A percentile compares a stretch with the other conserved stretches of the same genome.
Evolutionary conservation across 2,329 filamentous ascomycete genomes (phyloP).

Genomic region (Dothideomycetes sp.): DNA sequence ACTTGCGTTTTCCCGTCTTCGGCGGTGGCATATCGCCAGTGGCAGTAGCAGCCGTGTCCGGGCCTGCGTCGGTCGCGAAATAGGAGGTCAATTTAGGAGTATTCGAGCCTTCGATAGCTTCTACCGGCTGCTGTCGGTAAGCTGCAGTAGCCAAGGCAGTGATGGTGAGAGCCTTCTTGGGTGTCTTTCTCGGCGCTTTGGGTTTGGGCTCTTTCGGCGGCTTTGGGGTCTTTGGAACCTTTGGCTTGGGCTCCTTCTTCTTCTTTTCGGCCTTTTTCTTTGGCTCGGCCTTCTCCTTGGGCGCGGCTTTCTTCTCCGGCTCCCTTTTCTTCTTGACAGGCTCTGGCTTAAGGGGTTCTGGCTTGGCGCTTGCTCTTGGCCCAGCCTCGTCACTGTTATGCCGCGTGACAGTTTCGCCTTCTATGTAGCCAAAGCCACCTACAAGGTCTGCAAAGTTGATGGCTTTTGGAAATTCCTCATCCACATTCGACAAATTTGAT

Average conservation of each 20-base stretch:
- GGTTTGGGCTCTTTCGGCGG: slow-evolving; percentile 19
- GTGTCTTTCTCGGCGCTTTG: slow-evolving; percentile 42
- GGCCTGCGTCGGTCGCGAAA: slow-evolving; percentile 23
- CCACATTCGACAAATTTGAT: not conserved
- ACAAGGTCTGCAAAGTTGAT: slow-evolving; percentile 3
- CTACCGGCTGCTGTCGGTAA: slow-evolving; percentile 38
- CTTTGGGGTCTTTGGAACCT: slow-evolving; percentile 13
- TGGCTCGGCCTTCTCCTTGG: not conserved
- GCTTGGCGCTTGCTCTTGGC: slow-evolving; percentile 4
- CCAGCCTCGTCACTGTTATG: not conserved
- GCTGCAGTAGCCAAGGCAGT: slow-evolving; percentile 67
- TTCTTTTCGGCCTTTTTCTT: slow-evolving; percentile 5
- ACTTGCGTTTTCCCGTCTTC: slow-evolving; percentile 13
- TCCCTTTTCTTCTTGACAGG: slow-evolving; percentile 2
- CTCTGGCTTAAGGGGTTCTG: slow-evolving; percentile 1
- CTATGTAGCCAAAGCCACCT: slow-evolving; percentile 6
- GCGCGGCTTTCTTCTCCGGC: slow-evolving; percentile 2
- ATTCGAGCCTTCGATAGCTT: slow-evolving; percentile 15
- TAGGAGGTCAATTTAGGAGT: slow-evolving; percentile 28
- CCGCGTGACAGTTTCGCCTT: not conserved
- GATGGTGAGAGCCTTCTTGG: slow-evolving; percentile 65
- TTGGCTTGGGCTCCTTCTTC: slow-evolving; percentile 2
- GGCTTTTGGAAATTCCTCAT: not conserved
- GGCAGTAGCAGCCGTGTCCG: not conserved
- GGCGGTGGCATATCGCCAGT: slow-evolving; percentile 16